phyloP scores from a whole-genome alignment of 1,284 basidiomycete species.

The Golubevia sp. region DNA sequence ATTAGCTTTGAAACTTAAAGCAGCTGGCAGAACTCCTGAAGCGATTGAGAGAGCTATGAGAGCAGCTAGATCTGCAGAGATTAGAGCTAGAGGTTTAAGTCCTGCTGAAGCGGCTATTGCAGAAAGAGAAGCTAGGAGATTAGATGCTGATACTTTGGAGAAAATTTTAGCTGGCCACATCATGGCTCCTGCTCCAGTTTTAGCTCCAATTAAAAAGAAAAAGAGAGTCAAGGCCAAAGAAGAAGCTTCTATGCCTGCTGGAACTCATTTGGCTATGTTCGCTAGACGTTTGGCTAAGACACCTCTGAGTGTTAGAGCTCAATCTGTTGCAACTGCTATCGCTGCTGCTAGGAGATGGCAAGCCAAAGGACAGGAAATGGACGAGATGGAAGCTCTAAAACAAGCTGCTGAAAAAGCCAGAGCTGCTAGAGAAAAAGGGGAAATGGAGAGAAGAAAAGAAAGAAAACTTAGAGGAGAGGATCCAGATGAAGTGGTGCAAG shows the following conservation, averaged over 20 bases:
- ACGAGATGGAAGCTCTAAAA: background rate
- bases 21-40: background rate
- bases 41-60: background rate
- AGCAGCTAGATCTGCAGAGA: background rate
- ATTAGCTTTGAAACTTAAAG: background rate
- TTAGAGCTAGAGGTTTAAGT: background rate
- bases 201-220: background rate
- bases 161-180: background rate
- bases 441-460: background rate
- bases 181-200: background rate
- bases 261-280: background rate
- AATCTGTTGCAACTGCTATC: background rate
- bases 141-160: background rate
- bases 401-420: background rate
- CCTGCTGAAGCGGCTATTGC: background rate
- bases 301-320: background rate
- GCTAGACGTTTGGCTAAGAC: background rate
- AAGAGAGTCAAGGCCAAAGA: background rate
- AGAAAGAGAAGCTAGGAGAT: background rate
- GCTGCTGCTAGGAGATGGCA: background rate
- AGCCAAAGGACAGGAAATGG: background rate
- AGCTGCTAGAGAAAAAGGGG: background rate
- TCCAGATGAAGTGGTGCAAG: background rate
- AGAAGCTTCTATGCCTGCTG: background rate
- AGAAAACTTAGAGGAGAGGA: background rate